These are phyloP conservation scores for Sphaceloma murrayae DNA, from an alignment of 2,329 filamentous ascomycete genomes.

Conservation along the genomic window DNA sequence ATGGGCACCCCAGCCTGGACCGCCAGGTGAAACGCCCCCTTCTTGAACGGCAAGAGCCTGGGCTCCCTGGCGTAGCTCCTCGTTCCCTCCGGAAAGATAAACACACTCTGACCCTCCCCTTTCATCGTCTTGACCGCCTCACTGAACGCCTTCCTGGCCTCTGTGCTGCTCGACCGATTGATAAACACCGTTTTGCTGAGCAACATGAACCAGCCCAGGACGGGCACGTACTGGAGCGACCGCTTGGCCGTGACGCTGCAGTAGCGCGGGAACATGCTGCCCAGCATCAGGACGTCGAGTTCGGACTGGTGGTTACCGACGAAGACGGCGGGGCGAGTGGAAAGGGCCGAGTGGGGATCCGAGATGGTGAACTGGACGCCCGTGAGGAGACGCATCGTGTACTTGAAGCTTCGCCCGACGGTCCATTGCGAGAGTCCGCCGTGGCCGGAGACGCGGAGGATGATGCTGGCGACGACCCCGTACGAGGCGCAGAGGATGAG, in stretches of 20 bases:
- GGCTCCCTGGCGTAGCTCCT: slow-evolving; percentile 79
- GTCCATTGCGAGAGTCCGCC: slow-evolving; percentile 79
- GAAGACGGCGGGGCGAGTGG: slow-evolving; percentile 73
- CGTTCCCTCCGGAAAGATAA: slow-evolving; percentile 87
- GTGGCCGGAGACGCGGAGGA: slow-evolving; percentile 61
- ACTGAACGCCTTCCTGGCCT: slow-evolving; percentile 75
- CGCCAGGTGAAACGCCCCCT: slow-evolving; percentile 93
- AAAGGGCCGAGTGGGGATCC: slow-evolving; percentile 52
- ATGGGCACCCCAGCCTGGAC: slow-evolving; percentile 90
- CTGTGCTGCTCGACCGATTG: slow-evolving; percentile 74
- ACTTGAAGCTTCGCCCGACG: slow-evolving; percentile 68
- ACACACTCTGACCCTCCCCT: slow-evolving; percentile 56
- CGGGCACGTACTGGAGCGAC: slow-evolving; percentile 65
- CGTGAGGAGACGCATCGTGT: slow-evolving; percentile 61
- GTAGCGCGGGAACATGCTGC: slow-evolving; percentile 78
- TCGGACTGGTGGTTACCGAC: slow-evolving; percentile 64
- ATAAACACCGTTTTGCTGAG: slow-evolving; percentile 90
- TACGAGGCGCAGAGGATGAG: slow-evolving; percentile 49
- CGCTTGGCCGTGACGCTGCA: slow-evolving; percentile 91
- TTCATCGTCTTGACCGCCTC: slow-evolving; percentile 74
- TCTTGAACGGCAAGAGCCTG: slow-evolving; percentile 88
- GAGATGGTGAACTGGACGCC: slow-evolving; percentile 69
- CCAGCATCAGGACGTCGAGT: slow-evolving; percentile 87
- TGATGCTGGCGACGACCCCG: slow-evolving; percentile 64
- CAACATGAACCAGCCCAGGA: slow-evolving; percentile 87